These are phyloP conservation scores for Syzygium aromaticum DNA, from an alignment of 345 rosid species.

Conservation along the genomic window DNA sequence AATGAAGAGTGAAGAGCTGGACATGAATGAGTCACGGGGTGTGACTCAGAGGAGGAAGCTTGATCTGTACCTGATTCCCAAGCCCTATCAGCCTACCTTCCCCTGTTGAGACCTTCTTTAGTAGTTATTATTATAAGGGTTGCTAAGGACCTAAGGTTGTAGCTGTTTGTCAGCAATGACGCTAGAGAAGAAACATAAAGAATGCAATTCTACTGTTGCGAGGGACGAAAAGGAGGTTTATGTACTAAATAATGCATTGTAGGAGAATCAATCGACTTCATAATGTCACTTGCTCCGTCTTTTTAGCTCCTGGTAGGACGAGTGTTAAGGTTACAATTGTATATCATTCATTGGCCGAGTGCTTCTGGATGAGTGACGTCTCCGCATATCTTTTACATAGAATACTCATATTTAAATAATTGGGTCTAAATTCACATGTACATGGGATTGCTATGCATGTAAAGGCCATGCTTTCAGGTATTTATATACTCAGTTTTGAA, in stretches of 20 bases:
- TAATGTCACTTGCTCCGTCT: not conserved
- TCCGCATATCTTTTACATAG: not conserved
- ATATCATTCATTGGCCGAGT: not conserved
- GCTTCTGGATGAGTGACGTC: not conserved
- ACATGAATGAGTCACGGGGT: not conserved
- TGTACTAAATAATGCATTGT: not conserved
- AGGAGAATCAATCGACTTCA: too few species aligned
- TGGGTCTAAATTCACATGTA: not conserved
- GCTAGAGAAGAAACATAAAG: not conserved
- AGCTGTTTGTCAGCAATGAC: not conserved
- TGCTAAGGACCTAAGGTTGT: not conserved
- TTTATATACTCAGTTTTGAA: not conserved
- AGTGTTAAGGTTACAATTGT: not conserved
- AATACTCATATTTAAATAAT: not conserved
- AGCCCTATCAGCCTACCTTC: not conserved
- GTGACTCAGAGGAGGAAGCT: not conserved
- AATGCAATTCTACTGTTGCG: not conserved
- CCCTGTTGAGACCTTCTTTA: not conserved
- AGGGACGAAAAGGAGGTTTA: not conserved
- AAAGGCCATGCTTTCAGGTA: not conserved
- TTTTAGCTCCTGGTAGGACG: not conserved
- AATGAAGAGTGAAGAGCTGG: conserved; percentile 1
- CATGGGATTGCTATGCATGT: not conserved
- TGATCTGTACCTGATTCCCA: conserved; percentile 1
- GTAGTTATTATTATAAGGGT: not conserved